Base-by-base conservation (phyloP, 2,329 filamentous ascomycete species). In the Nemania sp. region DNA sequence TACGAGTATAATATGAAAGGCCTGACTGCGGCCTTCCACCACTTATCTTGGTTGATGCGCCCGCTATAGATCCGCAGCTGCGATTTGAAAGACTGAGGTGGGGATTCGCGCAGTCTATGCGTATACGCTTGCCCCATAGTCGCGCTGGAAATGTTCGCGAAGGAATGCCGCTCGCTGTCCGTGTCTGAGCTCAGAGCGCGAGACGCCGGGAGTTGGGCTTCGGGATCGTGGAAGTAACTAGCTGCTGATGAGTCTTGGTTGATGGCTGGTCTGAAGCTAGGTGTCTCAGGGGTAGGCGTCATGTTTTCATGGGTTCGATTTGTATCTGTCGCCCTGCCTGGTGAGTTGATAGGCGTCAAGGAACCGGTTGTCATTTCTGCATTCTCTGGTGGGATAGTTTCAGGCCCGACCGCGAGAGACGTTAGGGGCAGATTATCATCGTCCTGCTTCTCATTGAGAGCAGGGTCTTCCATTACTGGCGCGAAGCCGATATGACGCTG, bases 1-100 rank as follows among this genome's bases (percentile, higher is more conserved):
- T 97, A 97, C 1, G 87, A 83, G 64, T 87, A 96, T 1, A 97
- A 80, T 41, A 97, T 84, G 57, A 97, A 90, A 0, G 93, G 94
- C 1, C 93, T 82, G 5, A 88, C 37, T 50, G 88, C 86, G 15
- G 90, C 90, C 56, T 86, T 87, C 68, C 87, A 71, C 91, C 92
- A 97, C 8, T 78, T 87, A 65, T 96, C 91, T 12, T 84, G 77
- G 44, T 83, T 82, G 9, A 97, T 81, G 11, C 91, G 84, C 1
- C 93, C 92, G 62, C 91, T 87, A 76, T 82, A 96, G 0, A 88
- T 81, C 53, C 78, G 85, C 1, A 97, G 82, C 36, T 90, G 88
- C 66, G 94, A 84, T 0, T 75, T 53, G 62, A 91, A 96, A 0
- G 89, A 85, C 61, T 87, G 84, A 5, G 82, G 78, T 0, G 91